Base-by-base conservation (phyloP, 2,329 filamentous ascomycete genomes). In the Cytospora chrysosperma region DNA sequence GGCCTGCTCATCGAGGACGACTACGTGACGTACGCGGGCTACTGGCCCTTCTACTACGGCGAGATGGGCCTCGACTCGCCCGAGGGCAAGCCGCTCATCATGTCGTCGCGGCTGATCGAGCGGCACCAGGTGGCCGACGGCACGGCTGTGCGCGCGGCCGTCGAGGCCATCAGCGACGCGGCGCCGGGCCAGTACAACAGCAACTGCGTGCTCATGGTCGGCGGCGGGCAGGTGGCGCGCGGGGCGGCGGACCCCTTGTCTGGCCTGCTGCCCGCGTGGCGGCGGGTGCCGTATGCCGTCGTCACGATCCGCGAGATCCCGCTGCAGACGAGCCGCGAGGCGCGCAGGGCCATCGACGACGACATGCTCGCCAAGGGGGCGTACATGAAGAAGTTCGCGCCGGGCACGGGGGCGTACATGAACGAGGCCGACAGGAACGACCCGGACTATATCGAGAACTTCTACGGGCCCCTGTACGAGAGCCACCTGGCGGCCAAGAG, bases 371-470 rank as follows among this genome's bases (percentile, higher is more conserved):
- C 26, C 12, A 59, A 59, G 34, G 50, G 47, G 2, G 47, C 30
- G n/a, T 27, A 21, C 32, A 50, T 53, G 30, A 53, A 53, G 28
- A 53, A 6, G 17, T 43, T 59, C 51, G 65, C 66, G 4, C 65
- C 66, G 5, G 56, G 57, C 17, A 40, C 65, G 1, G 65, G 67
- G 17, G 56, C 69, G 1, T 77, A 77, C 58, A 66, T 75, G 70
- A 79, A 78, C 59, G 78, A 81, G 68, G 76, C 74, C 1, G 75
- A 77, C 64, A 76, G 75, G 19, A 70, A 70, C 47, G 65, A 75
- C 40, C 67, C 67, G 0, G 60, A 72, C 24, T 77, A 68, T 64
- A 65, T 74, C 61, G 49, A 69, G 10, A 64, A 62, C 3, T 76
- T 74, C 63, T 76, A 69, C 59, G 76, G 75, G 3, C 65, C 28